Evolutionary conservation across 192 early-diverging fungal species (phyloP), one percentile per base, ranked within the genome.

Genomic region (Coemansia sp.): DNA sequence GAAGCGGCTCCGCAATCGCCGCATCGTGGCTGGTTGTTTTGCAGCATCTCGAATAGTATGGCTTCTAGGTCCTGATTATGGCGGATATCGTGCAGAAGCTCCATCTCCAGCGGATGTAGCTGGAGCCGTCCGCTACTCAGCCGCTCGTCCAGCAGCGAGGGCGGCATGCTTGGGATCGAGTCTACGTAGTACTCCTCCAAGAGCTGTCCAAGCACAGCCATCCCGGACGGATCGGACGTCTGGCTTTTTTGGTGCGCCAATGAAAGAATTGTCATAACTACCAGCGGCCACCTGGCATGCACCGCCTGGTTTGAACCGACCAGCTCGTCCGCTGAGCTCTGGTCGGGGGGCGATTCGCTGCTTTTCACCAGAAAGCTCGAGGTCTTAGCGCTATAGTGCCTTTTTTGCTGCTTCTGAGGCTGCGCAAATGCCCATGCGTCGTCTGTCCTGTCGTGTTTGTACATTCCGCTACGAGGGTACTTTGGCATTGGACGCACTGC

Each of bases 171-270:
- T 25, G 73, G 67, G 8, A 81, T 46, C 29, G 70, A 66, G 31
- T 81, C 78, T 4, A 58, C 25, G 30, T 81, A 81, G 45, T 67
- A 75, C 46, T 81, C 78, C 29, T 72, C 65, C 7, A 81, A 45
- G 21, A 81, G 56, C 63, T 59, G 62, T 1, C 49, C 69, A 49
- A 81, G 48, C 20, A 61, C 48, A 8, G 39, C 40, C 39, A 64
- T 63, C 0, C 63, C 70, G 4, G 65, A 68, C 1, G 52, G 42
- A 12, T 12, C 6, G 48, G 48, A 25, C 0, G 37, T 2, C 16
- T 48, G 61, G 1, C 7, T 49, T 49, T 9, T 9, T n/a, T 49
- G 55, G 26, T 57, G 61, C 26, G 63, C 63, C 34, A 75, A 42
- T 9, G 61, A 45, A n/a, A 72, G 48, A 9, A 81, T 42, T 5